Evolutionary conservation across 371 early-diverging fungal genomes (phyloP), one percentile per base, ranked within the genome.

Genomic region (Dichotomocladium elegans): DNA sequence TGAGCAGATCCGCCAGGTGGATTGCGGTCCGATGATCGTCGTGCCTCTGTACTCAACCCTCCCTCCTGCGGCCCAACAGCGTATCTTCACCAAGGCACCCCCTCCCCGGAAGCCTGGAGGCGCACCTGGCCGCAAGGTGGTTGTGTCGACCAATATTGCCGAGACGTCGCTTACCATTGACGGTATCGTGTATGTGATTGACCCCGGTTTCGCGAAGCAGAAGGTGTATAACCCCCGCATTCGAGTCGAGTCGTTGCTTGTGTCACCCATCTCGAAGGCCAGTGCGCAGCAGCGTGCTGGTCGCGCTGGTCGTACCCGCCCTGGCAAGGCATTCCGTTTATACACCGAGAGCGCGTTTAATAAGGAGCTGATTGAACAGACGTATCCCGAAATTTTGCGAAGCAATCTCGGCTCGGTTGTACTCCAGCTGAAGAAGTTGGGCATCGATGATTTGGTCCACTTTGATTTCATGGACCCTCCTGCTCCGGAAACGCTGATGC

Each of bases 151-250:
- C 26, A 99, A 99, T 63, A 89, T 99, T 70, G 98, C 99, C 15
- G 99, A 99, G 74, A 98, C 99, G 0, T 96, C 96, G 2, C 80
- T 99, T 54, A 99, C 99, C 4, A 98, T 99, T 52, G 96, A 96
- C 61, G 95, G 96, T 58, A 92, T 99, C 50, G 95, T 92, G 4
- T 99, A 98, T 72, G 99, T 99, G 33, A 88, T 99, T 41, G 99
- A 99, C 67, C 94, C 95, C 26, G 99, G 99, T 1, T 94, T 97
- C 59, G 82, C 95, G 15, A 99, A 99, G 68, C 95, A 95, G 68
- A 99, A 96, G 73, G 95, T 93, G 17, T 94, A 93, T 71, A 94
- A 96, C 64, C 98, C 98, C 45, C 86, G 95, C 51, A 85, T 94
- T 33, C 90, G 94, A 57, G 88, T 90, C 43, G 91, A 90, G 53